Evolutionary conservation across 2,329 filamentous ascomycete species (phyloP).

Genomic region (Incumbomyces delicatus): DNA sequence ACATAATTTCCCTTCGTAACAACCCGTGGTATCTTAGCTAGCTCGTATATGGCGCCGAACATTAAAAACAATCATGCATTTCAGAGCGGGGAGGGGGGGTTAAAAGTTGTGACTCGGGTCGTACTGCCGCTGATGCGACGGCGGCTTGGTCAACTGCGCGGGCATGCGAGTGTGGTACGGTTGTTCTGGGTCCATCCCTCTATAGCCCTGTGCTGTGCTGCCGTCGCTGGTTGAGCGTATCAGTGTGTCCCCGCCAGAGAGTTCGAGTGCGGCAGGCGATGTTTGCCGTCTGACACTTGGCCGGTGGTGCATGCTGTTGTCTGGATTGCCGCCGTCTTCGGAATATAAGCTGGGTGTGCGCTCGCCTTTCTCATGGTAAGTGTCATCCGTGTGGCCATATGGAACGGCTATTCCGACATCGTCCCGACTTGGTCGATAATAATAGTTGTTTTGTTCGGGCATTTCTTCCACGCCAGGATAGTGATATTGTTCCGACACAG

Average conservation of each 20-base stretch:
- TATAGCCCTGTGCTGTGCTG: neutral
- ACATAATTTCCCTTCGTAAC: no score
- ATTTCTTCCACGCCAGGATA: neutral
- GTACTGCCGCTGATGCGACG: neutral
- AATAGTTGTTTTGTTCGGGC: neutral
- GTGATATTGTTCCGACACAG: neutral
- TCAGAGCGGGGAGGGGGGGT: neutral
- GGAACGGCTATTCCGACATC: neutral
- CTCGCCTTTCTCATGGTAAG: neutral
- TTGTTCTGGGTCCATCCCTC: constrained; percentile 1
- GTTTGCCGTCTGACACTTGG: neutral
- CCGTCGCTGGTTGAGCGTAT: neutral
- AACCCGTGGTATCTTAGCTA: no score
- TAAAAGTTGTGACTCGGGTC: constrained; percentile 6
- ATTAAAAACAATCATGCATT: neutral
- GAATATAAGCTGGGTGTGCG: neutral
- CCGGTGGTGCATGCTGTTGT: neutral
- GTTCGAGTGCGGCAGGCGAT: neutral
- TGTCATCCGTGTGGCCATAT: neutral
- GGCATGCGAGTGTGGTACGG: constrained; percentile 1
- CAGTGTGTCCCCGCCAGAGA: neutral
- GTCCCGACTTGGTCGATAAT: neutral
- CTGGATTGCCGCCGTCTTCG: neutral
- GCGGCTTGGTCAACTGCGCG: neutral
- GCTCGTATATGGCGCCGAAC: no score